Percentiles rank a stretch among this genome's conserved stretches.
These are phyloP conservation scores for Lentinula boryana DNA, from an alignment of 768 basidiomycete species.

Conservation along the genomic window DNA sequence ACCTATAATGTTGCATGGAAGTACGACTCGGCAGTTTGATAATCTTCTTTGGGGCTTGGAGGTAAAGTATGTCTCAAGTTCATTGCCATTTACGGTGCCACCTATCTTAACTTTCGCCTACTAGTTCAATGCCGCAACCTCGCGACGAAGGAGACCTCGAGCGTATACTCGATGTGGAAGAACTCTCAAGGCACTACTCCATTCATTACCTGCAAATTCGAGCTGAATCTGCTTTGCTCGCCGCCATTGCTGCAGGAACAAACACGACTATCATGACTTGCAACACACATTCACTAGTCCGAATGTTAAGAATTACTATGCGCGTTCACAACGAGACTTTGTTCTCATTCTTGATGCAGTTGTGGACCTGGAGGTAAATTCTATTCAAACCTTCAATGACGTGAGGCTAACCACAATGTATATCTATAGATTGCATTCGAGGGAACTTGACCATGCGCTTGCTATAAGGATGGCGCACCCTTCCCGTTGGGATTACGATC, in stretches of 20 bases:
- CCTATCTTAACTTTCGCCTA: constrained; percentile 12
- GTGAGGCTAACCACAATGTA: background rate
- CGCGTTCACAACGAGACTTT: background rate
- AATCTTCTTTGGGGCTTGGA: constrained; percentile 32
- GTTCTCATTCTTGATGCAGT: background rate
- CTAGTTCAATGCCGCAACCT: constrained; percentile 21
- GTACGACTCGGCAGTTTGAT: constrained; percentile 30
- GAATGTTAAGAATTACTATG: background rate
- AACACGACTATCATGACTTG: background rate
- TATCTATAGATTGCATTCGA: constrained; percentile 12
- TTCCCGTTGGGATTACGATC: constrained; percentile 13
- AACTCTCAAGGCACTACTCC: background rate
- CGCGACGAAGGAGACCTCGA: constrained; percentile 21
- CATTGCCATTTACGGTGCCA: background rate
- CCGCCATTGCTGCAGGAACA: background rate
- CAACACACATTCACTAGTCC: background rate
- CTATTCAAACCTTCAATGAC: background rate
- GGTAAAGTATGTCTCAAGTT: constrained; percentile 26
- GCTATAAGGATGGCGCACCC: constrained; percentile 23
- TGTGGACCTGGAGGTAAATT: constrained; percentile 2
- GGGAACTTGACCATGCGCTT: constrained; percentile 19
- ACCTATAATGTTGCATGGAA: constrained; percentile 32
- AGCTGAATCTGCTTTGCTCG: background rate
- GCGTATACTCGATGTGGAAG: background rate
- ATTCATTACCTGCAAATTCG: background rate